phyloP scores from a whole-genome alignment of 805 yeast genomes.

The Kluyveromyces starmeri region DNA sequence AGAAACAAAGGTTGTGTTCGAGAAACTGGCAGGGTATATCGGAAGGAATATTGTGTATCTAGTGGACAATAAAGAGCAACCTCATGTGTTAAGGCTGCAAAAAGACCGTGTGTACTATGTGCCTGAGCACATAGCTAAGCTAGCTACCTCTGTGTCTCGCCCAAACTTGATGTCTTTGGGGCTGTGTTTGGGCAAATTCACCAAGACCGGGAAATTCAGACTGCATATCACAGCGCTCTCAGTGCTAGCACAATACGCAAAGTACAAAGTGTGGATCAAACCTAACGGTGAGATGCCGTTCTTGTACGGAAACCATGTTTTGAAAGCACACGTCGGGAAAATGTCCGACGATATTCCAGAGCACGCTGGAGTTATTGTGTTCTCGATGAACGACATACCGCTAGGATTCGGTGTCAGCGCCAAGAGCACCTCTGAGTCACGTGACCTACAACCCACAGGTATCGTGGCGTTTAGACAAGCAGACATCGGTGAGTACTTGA shows the following conservation, averaged over 20 bases:
- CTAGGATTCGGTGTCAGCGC: constrained; percentile 94
- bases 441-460: constrained; percentile 84
- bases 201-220: constrained; percentile 94
- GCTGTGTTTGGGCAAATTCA: constrained; percentile 89
- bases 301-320: constrained; percentile 89
- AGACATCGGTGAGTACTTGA: constrained; percentile 93
- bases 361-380: constrained; percentile 91
- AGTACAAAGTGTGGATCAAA: constrained; percentile 93
- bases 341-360: constrained; percentile 98
- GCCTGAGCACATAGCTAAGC: constrained; percentile 67
- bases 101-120: constrained; percentile 96
- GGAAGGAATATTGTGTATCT: constrained; percentile 90
- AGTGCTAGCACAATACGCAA: constrained; percentile 77
- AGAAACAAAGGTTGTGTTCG: constrained; percentile 92
- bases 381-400: constrained; percentile 86
- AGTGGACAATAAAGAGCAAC: constrained; percentile 70
- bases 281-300: constrained; percentile 98
- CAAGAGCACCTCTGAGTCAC: constrained; percentile 80
- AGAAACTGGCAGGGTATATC: constrained; percentile 89
- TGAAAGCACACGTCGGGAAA: constrained; percentile 93
- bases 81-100: constrained; percentile 91
- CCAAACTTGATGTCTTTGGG: constrained; percentile 88
- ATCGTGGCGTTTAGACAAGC: constrained; percentile 95
- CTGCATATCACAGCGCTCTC: constrained; percentile 88
- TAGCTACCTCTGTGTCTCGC: constrained; percentile 87